Evolutionary conservation across 2,329 filamentous ascomycete genomes (phyloP).

Genomic region (Cryphonectria radicalis): DNA sequence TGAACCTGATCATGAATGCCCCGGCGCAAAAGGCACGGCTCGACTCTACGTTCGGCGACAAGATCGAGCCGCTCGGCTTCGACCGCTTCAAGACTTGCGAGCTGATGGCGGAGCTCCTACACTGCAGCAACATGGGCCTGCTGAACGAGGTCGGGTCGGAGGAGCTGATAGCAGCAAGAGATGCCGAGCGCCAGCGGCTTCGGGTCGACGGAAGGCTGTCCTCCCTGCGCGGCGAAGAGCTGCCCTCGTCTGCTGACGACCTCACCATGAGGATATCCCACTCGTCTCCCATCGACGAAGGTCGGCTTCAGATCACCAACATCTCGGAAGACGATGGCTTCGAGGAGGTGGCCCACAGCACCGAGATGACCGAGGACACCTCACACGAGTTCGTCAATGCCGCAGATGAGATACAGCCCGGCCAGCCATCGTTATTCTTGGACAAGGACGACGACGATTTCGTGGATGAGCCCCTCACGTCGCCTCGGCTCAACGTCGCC

Average conservation of each 20-base stretch:
- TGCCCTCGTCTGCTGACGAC: constrained; percentile 61
- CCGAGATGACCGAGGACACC: constrained; percentile 73
- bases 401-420: constrained; percentile 54
- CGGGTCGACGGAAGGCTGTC: constrained; percentile 77
- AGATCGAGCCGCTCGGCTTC: constrained; percentile 93
- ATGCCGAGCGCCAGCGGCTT: constrained; percentile 79
- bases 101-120: constrained; percentile 94
- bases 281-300: constrained; percentile 60
- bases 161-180: constrained; percentile 78
- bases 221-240: constrained; percentile 45
- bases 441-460: constrained; percentile 73
- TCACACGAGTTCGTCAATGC: constrained; percentile 71
- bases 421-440: constrained; percentile 47
- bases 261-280: constrained; percentile 62
- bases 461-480: constrained; percentile 77
- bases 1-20: constrained; percentile 82
- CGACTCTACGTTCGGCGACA: constrained; percentile 85
- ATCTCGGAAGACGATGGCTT: constrained; percentile 89
- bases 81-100: constrained; percentile 99
- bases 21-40: constrained; percentile 75
- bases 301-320: constrained; percentile 79
- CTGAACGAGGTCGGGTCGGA: constrained; percentile 92
- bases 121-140: constrained; percentile 98
- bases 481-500: constrained; percentile 65
- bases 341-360: constrained; percentile 77